Evolutionary conservation across 129 eudicot genomes (phyloP).

Genomic region (Heracleum sosnowskyi): DNA sequence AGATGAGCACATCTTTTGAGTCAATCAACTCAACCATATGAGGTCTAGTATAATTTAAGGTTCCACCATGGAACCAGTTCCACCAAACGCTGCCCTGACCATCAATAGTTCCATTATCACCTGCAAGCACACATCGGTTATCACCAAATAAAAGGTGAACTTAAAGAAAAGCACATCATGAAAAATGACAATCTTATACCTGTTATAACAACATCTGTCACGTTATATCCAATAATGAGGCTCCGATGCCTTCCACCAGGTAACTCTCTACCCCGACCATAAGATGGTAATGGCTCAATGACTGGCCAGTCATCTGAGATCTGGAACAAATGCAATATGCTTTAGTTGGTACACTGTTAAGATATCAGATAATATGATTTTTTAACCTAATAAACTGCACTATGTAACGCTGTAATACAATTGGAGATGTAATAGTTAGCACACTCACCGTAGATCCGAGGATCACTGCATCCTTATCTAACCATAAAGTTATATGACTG

Average conservation of each 20-base stretch:
- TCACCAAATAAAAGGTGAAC: background rate
- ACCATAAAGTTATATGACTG: constrained; percentile 11
- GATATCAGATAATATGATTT: background rate
- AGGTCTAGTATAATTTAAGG: constrained; percentile 30
- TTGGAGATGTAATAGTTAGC: background rate
- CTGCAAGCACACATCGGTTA: constrained; percentile 7
- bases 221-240: constrained; percentile 25
- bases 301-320: constrained; percentile 22
- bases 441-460: constrained; percentile 12
- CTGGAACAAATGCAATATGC: background rate
- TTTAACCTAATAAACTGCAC: background rate
- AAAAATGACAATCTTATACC: constrained; percentile 16
- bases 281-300: constrained; percentile 39
- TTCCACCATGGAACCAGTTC: constrained; percentile 24
- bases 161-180: background rate
- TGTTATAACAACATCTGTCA: constrained; percentile 38
- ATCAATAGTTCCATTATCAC: constrained; percentile 46
- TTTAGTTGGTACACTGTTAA: background rate
- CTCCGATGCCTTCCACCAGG: constrained; percentile 33
- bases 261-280: constrained; percentile 42
- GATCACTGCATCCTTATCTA: constrained; percentile 15
- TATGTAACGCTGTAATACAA: background rate
- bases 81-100: constrained; percentile 46
- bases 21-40: constrained; percentile 25
- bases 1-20: constrained; percentile 24